Base-by-base conservation (phyloP, 164 flowering plant species). In the Annona cherimola region DNA sequence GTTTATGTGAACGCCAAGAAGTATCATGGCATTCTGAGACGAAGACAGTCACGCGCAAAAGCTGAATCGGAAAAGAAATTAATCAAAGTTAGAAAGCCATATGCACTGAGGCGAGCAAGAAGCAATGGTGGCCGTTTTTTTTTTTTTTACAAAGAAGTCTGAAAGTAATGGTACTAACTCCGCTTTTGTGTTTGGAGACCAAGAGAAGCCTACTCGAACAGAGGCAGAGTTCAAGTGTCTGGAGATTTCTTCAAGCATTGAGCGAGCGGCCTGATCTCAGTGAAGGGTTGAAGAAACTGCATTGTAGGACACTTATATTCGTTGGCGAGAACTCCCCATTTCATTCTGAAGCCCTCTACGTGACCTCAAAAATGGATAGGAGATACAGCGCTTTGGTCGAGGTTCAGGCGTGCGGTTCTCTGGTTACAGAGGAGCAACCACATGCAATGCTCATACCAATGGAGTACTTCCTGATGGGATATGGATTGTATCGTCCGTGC, bases 361-460 rank as follows among this genome's bases (percentile, higher is more conserved):
- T 95, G 99, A 83, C 79, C 50, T 79, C 91, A 42, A 89, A 87
- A 76, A 76, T 91, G 70, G 96, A 95, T 73, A 84, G 82, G 78
- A 86, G 91, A 87, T 88, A 75, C 71, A 86, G 94, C 79, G 99
- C 97, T 65, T 80, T 95, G 68, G 98, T 95, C 42, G 99, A 95
- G 99, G 99, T 94, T 54, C 97, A 92, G 76, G 85, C 91, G 20
- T 94, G 99, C 75, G 99, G 99, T 69, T 90, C 99, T 41, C 82
- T 92, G 93, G 99, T 94, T 79, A 94, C 99, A 26, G 97, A 94
- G 62, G 99, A 94, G 81, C 97, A 94, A 76, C 99, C 97, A 8
- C 95, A 90, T 80, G 99, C 97, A 65, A 94, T 92, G 99, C 79
- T 94, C 79, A 88, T 92, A 70, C 99, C 99, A 0, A 73, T 94